Conservation (phyloP, 1,139 yeast species). For the Suhomyces wounanorum region DNA sequence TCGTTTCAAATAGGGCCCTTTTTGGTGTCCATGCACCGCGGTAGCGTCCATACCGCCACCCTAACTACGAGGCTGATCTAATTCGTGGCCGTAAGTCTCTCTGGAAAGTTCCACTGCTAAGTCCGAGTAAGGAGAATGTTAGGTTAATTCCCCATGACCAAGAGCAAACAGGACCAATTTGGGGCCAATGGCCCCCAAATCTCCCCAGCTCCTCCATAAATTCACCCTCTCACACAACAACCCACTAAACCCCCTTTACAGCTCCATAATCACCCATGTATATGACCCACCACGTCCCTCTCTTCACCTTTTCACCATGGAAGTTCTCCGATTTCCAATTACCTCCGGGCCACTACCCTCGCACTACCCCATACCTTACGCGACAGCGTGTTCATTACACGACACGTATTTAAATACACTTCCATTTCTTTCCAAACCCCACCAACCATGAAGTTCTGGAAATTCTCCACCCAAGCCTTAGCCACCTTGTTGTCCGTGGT, state of each 20-base stretch:
- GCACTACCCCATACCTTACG: neutral
- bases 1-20: neutral
- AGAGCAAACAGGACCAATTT: no score
- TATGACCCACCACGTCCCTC: no score
- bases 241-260: no score
- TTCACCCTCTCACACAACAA: no score
- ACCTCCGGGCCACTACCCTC: neutral
- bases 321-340: no score
- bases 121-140: neutral
- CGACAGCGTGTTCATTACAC: constrained; percentile 18
- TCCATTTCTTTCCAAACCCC: neutral
- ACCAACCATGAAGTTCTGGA: constrained; percentile 44
- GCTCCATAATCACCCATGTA: no score
- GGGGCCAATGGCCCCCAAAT: no score
- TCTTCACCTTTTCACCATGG: neutral
- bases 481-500: constrained; percentile 44
- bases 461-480: constrained; percentile 39
- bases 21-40: no score
- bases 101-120: neutral
- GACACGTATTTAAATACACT: constrained; percentile 3
- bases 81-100: neutral
- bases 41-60: neutral
- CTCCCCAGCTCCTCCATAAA: no score
- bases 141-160: no score
- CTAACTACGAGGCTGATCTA: neutral